Conservation (phyloP, 2,329 filamentous ascomycete species). For the Diaporthe sp. region DNA sequence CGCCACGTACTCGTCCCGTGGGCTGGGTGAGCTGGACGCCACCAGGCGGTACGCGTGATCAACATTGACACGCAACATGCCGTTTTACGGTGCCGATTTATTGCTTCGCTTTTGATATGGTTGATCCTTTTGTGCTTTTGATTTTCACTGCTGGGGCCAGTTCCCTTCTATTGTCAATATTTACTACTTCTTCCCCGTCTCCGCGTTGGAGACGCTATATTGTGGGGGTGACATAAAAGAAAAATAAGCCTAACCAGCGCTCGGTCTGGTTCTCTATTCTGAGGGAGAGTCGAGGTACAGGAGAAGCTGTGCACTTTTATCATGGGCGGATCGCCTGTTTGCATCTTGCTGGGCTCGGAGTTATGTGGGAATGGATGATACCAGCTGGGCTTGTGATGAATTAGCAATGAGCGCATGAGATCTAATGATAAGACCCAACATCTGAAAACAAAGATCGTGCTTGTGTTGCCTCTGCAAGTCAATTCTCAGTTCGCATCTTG, state of each 20-base stretch:
- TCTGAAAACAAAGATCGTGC: background rate
- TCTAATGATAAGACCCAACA: conserved; percentile 13
- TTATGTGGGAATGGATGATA: conserved; percentile 33
- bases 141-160: background rate
- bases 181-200: background rate
- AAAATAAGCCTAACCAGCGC: background rate
- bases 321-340: background rate
- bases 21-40: conserved; percentile 52
- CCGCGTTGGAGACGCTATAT: background rate
- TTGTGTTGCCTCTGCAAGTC: background rate
- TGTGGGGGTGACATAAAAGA: conserved; percentile 1
- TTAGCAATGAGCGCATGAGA: conserved; percentile 28
- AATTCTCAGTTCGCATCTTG: background rate
- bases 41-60: conserved; percentile 56
- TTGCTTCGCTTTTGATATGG: background rate
- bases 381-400: conserved; percentile 30
- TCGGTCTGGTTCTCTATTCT: conserved; percentile 8
- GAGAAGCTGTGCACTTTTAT: background rate
- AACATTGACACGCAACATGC: no score
- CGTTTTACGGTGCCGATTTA: background rate
- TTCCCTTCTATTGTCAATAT: conserved; percentile 25
- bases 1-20: conserved; percentile 60
- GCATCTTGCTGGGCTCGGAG: conserved; percentile 6
- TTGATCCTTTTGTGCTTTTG: background rate
- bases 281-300: background rate